Evolutionary conservation across 352 stramenopile genomes (phyloP), one percentile per base, ranked within the genome.

Genomic region (Phytophthora pseudosyringae): DNA sequence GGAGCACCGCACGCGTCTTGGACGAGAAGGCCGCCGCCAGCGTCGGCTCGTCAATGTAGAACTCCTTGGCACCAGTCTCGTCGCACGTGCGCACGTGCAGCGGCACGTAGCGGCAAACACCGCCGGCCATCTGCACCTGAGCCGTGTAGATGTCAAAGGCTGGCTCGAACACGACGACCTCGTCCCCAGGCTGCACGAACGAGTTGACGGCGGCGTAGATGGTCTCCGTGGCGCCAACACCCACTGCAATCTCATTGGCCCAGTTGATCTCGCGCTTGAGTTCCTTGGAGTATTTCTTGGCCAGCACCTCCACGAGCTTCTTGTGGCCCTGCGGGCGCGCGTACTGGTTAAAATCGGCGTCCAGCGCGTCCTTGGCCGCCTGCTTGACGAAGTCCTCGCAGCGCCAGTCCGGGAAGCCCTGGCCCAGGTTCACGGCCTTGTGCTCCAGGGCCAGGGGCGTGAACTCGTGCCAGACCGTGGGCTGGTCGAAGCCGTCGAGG

Each of bases 81-180:
- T 64, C 46, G 1, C 47, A 72, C 3, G 40, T 69, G 36, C 67
- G 72, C 29, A 90, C 78, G 13, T 86, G 76, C 6, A 98, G 73
- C 33, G 92, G 90, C 28, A 98, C 90, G 66, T 84, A 98, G 62
- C 63, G 72, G 56, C 78, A 94, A 64, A 86, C 86, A 32, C 85
- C 85, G 54, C 78, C 83, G 28, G 89, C 85, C 89, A 95, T 95
- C 66, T 93, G 81, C 48, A 94, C 85, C 59, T 93, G 86, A 13
- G 89, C 80, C 16, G 94, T 72, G 81, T 99, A 99, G 33, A 99
- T 91, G 67, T 99, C 97, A 62, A 99, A 99, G 47, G 97, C 98
- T 6, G 97, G 97, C 69, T 99, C 97, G 47, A 99, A 94, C 16
- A 99, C 71, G 44, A 99, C 83, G 11, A 99, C 97, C 69, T 99